Evolutionary conservation across 371 early-diverging fungal genomes (phyloP), one percentile per base, ranked within the genome.

Genomic region (Mucor saturninus): DNA sequence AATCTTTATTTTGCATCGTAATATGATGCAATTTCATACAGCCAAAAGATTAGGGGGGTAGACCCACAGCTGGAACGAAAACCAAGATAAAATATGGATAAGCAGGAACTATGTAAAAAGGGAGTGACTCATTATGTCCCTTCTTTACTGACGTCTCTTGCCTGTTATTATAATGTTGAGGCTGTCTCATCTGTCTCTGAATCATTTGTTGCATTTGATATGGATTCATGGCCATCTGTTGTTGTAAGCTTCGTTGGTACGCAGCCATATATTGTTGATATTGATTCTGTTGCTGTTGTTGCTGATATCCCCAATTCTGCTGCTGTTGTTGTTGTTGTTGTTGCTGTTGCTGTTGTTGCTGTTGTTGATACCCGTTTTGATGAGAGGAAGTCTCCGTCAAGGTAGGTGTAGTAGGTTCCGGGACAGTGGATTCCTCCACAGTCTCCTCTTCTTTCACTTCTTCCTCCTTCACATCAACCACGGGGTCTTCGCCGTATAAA

Each of bases 171-270:
- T 46, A 61, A n/a, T 56, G 62, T 30, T 65, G 64, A 14, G 38
- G 53, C 38, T 70, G 68, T 30, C 68, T 68, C 40, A 70, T 70
- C 42, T 70, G 79, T n/a, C 49, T 54, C 37, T 67, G 68, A 51
- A 73, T 64, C 76, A 75, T 79, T 61, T 79, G 79, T 28, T 76
- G 76, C 57, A 72, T 62, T 38, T 74, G 76, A 57, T 69, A 71
- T 8, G 76, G 68, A 35, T 67, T 69, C 14, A 48, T 53, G 8
- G 39, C 60, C 73, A 74, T 72, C 55, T 74, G 75, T 65, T 65
- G 72, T n/a, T 71, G 71, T 21, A 73, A 40, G 14, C 59, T 65
- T 54, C 61, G 55, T 58, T 76, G 74, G 37, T 64, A 71, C 8
- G 62, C 62, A 29, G 69, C 71, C 42, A 73, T 62, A 67, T 66